These are phyloP conservation scores for Colletotrichum sp. DNA, from an alignment of 2,329 filamentous ascomycete genomes.

Conservation along the genomic window DNA sequence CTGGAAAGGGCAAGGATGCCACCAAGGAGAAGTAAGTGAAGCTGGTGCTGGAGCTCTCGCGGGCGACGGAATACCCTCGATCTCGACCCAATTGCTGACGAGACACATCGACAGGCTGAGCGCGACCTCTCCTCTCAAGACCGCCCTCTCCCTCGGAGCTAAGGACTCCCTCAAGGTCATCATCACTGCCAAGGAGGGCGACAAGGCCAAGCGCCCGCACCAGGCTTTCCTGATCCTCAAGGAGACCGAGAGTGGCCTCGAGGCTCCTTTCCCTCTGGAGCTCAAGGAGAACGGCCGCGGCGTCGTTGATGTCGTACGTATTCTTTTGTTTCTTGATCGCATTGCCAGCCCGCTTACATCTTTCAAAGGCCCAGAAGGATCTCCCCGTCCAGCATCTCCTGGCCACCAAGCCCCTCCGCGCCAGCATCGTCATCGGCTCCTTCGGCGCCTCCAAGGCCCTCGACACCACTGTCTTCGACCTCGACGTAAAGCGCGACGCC, in stretches of 20 bases:
- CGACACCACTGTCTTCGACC: slow-evolving; percentile 73
- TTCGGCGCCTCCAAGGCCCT: slow-evolving; percentile 78
- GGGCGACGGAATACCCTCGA: slow-evolving; percentile 22
- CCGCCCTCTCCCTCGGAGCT: slow-evolving; percentile 68
- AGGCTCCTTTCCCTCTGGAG: slow-evolving; percentile 84
- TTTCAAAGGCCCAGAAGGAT: slow-evolving; percentile 79
- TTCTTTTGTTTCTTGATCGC: background rate
- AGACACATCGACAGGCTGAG: slow-evolving; percentile 53
- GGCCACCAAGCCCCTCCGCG: slow-evolving; percentile 71
- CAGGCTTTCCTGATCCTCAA: slow-evolving; percentile 89
- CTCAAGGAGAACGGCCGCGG: slow-evolving; percentile 90
- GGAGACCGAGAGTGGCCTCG: slow-evolving; percentile 75
- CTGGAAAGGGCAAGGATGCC: slow-evolving; percentile 67
- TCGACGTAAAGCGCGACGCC: slow-evolving; percentile 70
- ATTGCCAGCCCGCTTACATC: slow-evolving; percentile 29
- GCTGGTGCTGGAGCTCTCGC: background rate
- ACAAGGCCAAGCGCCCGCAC: slow-evolving; percentile 83
- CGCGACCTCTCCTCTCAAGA: slow-evolving; percentile 63
- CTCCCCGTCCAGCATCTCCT: slow-evolving; percentile 83
- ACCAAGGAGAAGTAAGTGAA: slow-evolving; percentile 70
- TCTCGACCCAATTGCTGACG: background rate
- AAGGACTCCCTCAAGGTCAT: slow-evolving; percentile 81
- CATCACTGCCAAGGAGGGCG: slow-evolving; percentile 81
- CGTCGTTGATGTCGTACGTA: slow-evolving; percentile 80
- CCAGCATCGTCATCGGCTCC: slow-evolving; percentile 84